Base-by-base conservation (phyloP, 345 rosid species). In the Jatropha curcas region DNA sequence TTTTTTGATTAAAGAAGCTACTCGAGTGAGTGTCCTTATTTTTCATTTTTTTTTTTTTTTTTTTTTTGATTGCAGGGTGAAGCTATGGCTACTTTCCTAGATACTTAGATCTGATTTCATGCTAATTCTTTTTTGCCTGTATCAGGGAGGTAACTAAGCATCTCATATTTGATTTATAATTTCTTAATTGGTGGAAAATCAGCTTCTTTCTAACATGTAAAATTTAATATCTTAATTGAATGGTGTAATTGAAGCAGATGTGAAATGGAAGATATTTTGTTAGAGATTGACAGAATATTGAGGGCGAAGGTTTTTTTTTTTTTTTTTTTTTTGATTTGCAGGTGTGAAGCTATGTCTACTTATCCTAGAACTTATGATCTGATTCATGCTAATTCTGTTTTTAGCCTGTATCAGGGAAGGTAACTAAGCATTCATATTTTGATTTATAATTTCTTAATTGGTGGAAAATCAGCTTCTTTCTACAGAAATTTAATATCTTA, bases 251-350 rank as follows among this genome's bases (percentile, higher is more conserved):
- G n/a, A n/a, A 59, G 19, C 75, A 87, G 91, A 71, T 89, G 91
- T 70, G 83, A 79, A 67, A 62, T 68, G 73, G 91, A 89, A 50
- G 86, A 87, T 65, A 83, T 86, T 1, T 60, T 86, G 74, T 53
- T 89, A 50, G 91, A 87, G 83, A 89, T 87, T 88, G 94, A 89
- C 20, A 80, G 94, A 31, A 79, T 89, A 43, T 59, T 89, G 70
- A 83, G 94, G 73, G 90, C 94, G 86, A 89, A 81, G 94, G 94
- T n/a, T n/a, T n/a, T n/a, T n/a, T n/a, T n/a, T n/a, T n/a, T n/a
- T n/a, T n/a, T n/a, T n/a, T n/a, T n/a, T n/a, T n/a, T n/a, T n/a
- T n/a, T n/a, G n/a, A n/a, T n/a, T 53, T 2, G 24, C 79, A 84
- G 90, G 90, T 83, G 88, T 62, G 88, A 87, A 78, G 90, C 86